Percentiles rank a stretch among this genome's conserved stretches.
These are phyloP conservation scores for Pseudozyma tsukubaensis DNA, from an alignment of 1,284 basidiomycete species.

Conservation along the genomic window DNA sequence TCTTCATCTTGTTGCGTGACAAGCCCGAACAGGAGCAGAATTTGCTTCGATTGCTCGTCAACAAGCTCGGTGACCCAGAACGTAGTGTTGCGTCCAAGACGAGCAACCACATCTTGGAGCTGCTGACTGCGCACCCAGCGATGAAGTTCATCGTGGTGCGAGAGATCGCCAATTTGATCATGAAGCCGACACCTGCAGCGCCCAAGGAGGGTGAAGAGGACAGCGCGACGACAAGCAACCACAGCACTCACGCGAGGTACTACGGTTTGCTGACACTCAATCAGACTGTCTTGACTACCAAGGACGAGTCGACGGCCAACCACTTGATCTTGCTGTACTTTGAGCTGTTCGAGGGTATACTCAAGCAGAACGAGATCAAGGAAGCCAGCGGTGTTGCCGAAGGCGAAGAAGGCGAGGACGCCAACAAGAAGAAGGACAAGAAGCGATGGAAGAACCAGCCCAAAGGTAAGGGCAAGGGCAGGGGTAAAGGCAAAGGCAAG, in stretches of 20 bases:
- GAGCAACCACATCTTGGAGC: slow-evolving; percentile 87
- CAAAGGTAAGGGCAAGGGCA: slow-evolving; percentile 60
- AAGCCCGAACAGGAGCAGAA: slow-evolving; percentile 99
- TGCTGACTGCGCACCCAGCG: slow-evolving; percentile 88
- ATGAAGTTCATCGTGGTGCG: slow-evolving; percentile 93
- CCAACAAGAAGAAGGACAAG: slow-evolving; percentile 67
- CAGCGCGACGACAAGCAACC: slow-evolving; percentile 25
- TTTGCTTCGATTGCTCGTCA: slow-evolving; percentile 87
- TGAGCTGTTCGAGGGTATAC: slow-evolving; percentile 84
- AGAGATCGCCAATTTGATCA: slow-evolving; percentile 84
- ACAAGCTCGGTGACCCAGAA: slow-evolving; percentile 86
- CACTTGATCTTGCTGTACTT: slow-evolving; percentile 92
- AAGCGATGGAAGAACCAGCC: slow-evolving; percentile 67
- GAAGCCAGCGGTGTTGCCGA: slow-evolving; percentile 56
- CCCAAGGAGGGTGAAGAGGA: slow-evolving; percentile 49
- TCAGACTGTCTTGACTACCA: slow-evolving; percentile 83
- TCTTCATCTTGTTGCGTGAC: slow-evolving; percentile 83
- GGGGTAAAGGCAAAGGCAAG: slow-evolving; percentile 49
- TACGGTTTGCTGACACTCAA: slow-evolving; percentile 94
- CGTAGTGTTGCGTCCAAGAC: slow-evolving; percentile 88
- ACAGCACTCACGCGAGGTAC: slow-evolving; percentile 79
- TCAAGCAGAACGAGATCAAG: slow-evolving; percentile 65
- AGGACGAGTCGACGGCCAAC: slow-evolving; percentile 78
- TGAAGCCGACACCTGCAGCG: slow-evolving; percentile 71
- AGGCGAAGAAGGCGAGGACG: slow-evolving; percentile 45